Evolutionary conservation across 2,329 filamentous ascomycete genomes (phyloP).

Genomic region (Fusarium sterilihyphosum): DNA sequence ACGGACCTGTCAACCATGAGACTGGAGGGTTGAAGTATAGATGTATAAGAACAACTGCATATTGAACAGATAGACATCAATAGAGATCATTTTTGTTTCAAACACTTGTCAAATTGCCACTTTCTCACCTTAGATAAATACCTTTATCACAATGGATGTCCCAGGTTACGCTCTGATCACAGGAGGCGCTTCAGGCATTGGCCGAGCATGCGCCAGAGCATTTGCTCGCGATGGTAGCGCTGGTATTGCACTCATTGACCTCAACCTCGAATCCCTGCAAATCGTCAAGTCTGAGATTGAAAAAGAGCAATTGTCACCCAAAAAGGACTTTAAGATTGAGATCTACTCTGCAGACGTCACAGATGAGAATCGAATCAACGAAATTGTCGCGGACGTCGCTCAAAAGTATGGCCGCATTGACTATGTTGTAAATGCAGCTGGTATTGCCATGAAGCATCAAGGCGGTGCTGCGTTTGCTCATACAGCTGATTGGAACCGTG

Average conservation of each 20-base stretch:
- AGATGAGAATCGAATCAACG: constrained; percentile 40
- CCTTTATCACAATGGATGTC: constrained; percentile 26
- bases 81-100: fast-evolving
- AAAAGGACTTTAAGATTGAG: background rate
- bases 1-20: background rate
- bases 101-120: fast-evolving
- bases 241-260: constrained; percentile 43
- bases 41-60: background rate
- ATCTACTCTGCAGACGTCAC: constrained; percentile 41
- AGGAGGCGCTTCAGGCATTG: constrained; percentile 47
- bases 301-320: background rate
- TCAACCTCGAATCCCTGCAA: constrained; percentile 33
- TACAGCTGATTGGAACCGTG: constrained; percentile 51
- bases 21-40: fast-evolving
- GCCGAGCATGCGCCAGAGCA: constrained; percentile 43
- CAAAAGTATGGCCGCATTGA: constrained; percentile 51
- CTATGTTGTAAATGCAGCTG: constrained; percentile 54
- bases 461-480: constrained; percentile 50
- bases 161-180: constrained; percentile 47
- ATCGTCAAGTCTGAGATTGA: constrained; percentile 37
- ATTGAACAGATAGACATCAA: too few species aligned
- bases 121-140: fast-evolving
- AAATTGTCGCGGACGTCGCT: constrained; percentile 41
- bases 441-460: constrained; percentile 50
- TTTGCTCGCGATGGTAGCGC: constrained; percentile 44